Evolutionary conservation across 2,329 filamentous ascomycete genomes (phyloP), one percentile per base, ranked within the genome.

Genomic region (Colletotrichum tanaceti): DNA sequence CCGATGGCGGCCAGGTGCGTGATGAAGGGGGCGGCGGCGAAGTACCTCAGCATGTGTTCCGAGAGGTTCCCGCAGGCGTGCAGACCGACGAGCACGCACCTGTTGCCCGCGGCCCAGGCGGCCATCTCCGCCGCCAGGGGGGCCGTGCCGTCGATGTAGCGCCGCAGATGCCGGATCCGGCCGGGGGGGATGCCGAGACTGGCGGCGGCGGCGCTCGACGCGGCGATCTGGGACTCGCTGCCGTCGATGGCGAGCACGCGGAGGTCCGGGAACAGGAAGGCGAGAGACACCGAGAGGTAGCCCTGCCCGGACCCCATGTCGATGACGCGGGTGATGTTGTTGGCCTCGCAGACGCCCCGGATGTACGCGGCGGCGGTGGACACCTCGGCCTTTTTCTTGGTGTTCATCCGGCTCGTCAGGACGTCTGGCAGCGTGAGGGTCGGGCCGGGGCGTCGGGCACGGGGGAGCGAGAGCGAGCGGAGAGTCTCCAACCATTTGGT

Each of bases 51-150:
- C 76, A 78, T 77, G 58, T 77, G 74, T 67, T 78, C 77, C 0
- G 76, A 77, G 9, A 78, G 68, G n/a, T 69, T 75, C 2, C 77
- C 77, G 54, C 77, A 78, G 2, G 76, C 76, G 49, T 78, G 77
- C 1, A 78, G 71, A 0, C 77, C 76, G 22, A 78, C 75, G 28
- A 78, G 73, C 68, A 78, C 73, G 62, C 77, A 78, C 16, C 49
- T 71, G 52, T 77, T 58, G 0, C 74, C 73, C 9, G 50, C 62
- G 0, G 75, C 73, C 77, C 77, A 78, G 9, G 65, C 70, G 6
- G 73, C 67, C 10, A 78, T 73, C 16, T 73, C 72, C 11, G 55
- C 50, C 2, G 58, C 61, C 16, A 78, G 59, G 1, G 62, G 28
- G 4, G 69, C 46, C 0, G 73, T 72, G 41, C 75, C 73, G 57